phyloP scores from a whole-genome alignment of 805 yeast genomes.

The Yarrowia osloensis region DNA sequence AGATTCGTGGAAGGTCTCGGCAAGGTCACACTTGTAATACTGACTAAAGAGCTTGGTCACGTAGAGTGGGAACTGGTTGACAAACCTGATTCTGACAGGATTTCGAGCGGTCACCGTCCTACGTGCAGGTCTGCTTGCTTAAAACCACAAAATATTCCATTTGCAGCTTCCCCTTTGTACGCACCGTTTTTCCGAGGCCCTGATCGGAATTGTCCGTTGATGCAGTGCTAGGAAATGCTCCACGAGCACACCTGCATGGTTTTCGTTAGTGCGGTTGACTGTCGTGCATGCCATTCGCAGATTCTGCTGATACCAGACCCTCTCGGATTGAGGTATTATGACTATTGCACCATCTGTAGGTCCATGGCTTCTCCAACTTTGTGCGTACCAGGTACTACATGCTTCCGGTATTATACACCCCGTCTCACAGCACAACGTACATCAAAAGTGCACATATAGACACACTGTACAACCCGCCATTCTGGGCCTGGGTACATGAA shows the following conservation, averaged over 20 bases:
- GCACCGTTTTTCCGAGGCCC: slow-evolving; percentile 15
- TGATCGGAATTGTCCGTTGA: neutral
- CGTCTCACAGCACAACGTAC: neutral
- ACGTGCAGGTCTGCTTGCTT: neutral
- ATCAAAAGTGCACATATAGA: neutral
- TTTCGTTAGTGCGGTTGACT: too few species aligned
- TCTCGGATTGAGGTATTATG: neutral
- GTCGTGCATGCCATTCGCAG: too few species aligned
- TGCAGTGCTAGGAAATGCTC: neutral
- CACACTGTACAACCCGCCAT: neutral
- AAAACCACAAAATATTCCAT: neutral
- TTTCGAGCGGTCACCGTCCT: neutral
- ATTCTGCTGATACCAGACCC: too few species aligned
- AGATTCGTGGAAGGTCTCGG: neutral
- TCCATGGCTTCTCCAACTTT: neutral
- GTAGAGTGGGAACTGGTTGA: neutral
- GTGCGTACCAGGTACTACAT: too few species aligned
- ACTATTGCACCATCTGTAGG: neutral
- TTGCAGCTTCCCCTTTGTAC: neutral
- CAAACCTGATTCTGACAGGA: neutral
- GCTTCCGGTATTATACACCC: neutral
- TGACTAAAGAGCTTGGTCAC: neutral
- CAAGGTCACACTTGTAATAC: neutral
- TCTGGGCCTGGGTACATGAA: neutral
- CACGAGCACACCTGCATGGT: too few species aligned